phyloP scores from a whole-genome alignment of 345 rosid species.

The Ceriops decandra region DNA sequence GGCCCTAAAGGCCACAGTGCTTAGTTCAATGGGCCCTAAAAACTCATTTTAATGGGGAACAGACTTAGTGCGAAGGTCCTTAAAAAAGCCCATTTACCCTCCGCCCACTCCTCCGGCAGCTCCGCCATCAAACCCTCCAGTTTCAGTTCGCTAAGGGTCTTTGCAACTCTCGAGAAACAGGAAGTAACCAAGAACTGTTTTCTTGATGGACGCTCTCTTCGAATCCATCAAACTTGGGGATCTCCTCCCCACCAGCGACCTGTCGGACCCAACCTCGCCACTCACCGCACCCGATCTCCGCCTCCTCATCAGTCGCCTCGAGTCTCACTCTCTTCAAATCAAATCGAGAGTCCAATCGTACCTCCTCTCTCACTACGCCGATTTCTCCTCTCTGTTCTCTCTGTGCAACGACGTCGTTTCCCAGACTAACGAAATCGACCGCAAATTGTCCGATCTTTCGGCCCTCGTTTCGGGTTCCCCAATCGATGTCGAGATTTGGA shows the following conservation, averaged over 20 bases:
- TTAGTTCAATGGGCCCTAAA: no score
- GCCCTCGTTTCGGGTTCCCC: slow-evolving; percentile 56
- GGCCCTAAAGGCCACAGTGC: no score
- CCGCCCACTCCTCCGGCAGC: no score
- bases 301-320: slow-evolving; percentile 75
- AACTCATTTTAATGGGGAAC: no score
- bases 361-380: slow-evolving; percentile 64
- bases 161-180: no score
- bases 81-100: no score
- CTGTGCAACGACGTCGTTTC: slow-evolving; percentile 66
- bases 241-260: slow-evolving; percentile 81
- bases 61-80: no score
- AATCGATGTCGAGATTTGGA: slow-evolving; percentile 60
- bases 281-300: slow-evolving; percentile 98
- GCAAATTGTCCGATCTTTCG: slow-evolving; percentile 44
- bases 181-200: no score
- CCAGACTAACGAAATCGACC: slow-evolving; percentile 41
- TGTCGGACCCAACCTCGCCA: slow-evolving; percentile 68
- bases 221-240: slow-evolving; percentile 62
- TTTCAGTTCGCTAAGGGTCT: no score
- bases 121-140: no score
- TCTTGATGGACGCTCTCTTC: slow-evolving; percentile 22
- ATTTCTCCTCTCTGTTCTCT: slow-evolving; percentile 78
- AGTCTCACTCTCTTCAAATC: slow-evolving; percentile 82
- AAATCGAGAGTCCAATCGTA: slow-evolving; percentile 85